Base-by-base conservation (phyloP, 371 early-diverging fungal genomes). In the Apophysomyces elegans region DNA sequence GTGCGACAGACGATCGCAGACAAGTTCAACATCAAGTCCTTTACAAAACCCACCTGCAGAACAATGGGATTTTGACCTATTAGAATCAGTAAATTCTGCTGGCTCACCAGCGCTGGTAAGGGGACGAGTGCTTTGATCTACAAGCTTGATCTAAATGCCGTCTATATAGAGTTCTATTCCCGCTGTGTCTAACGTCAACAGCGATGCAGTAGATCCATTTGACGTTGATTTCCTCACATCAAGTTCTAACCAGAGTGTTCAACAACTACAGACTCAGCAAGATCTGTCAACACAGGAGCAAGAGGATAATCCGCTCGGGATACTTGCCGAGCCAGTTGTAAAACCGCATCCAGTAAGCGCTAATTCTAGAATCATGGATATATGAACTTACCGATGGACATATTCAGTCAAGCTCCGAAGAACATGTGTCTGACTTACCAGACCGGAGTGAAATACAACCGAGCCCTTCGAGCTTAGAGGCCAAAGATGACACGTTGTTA, bases 11-110 rank as follows among this genome's bases (percentile, higher is more conserved):
- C 75, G 58, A 61, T 70, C 71, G 56, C 65, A 66, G 18, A 12
- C 60, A n/a, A 58, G 59, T 36, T 16, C 65, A 44, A 70, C 36
- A 67, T 73, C 18, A 37, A 59, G 13, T 43, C 66, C 26, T 37
- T 66, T 16, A 68, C 64, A 37, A 65, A 32, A 37, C 64, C 21
- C 36, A 14, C 7, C 65, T 6, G 65, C 60, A 16, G 70, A 78
- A 7, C 80, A 80, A 16, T 87, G 87, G 87, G 75, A 87, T 54
- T 78, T 87, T 43, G 87, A 87, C 58, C 76, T 87, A 61, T 63
- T 85, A 45, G 82, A 73, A 16, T 63, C 73, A 26, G 58, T 32
- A 65, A 67, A 18, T 56, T 4, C 47, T 46, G 8, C 26, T 37
- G 50, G 45, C 26, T 16, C 43, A 18, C 21, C 44, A 14, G 37